Conservation (phyloP, 1,139 yeast genomes). For the Suhomyces anneliseae region DNA sequence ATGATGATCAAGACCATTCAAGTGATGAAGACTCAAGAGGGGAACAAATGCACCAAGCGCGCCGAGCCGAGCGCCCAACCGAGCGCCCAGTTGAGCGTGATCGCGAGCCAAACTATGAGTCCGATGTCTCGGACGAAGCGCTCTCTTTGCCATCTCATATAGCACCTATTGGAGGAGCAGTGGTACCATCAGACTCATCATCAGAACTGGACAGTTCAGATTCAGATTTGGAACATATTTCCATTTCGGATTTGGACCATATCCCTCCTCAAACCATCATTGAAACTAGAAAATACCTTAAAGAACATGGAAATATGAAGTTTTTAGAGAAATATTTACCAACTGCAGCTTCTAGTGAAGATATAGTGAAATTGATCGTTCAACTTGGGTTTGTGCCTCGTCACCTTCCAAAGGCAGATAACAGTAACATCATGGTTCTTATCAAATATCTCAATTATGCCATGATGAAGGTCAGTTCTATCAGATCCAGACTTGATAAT, state of each 20-base stretch:
- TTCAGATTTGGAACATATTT: constrained; percentile 4
- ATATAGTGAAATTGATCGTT: constrained; percentile 49
- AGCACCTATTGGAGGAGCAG: constrained; percentile 6
- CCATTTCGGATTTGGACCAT: constrained; percentile 8
- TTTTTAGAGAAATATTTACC: constrained; percentile 65
- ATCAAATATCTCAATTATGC: constrained; percentile 57
- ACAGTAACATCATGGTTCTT: constrained; percentile 45
- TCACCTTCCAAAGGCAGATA: constrained; percentile 28
- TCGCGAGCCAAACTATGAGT: neutral
- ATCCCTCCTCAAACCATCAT: constrained; percentile 19
- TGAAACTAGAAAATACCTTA: constrained; percentile 58
- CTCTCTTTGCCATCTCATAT: constrained; percentile 8
- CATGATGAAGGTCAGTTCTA: constrained; percentile 56
- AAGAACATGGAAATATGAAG: constrained; percentile 57
- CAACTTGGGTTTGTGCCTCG: constrained; percentile 55
- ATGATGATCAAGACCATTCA: neutral
- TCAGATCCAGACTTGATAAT: constrained; percentile 52
- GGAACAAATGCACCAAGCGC: neutral
- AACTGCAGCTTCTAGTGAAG: constrained; percentile 53
- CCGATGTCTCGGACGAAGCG: constrained; percentile 7
- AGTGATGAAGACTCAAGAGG: neutral
- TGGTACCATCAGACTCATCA: constrained; percentile 2
- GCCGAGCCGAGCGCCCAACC: neutral
- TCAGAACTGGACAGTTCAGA: neutral
- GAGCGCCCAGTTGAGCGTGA: neutral